Evolutionary conservation across 108 stramenopile genomes (phyloP), one percentile per base, ranked within the genome.

Genomic region (Nitzschia sp.): DNA sequence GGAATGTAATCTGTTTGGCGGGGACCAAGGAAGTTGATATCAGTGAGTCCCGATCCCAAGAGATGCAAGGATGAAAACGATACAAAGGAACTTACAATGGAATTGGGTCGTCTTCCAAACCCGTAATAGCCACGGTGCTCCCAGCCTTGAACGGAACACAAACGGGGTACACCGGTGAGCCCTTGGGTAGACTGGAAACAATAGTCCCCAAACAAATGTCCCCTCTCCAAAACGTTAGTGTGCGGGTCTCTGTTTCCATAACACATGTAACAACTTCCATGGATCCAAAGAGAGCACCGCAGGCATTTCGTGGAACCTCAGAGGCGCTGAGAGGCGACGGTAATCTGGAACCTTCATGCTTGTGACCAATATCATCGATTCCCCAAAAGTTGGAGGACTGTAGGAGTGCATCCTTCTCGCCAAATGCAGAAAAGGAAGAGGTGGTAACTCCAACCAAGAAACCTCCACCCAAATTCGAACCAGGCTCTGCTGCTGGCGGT

Each of bases 371-470:
- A 42, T 83, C 82, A 37, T 83, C 82, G 8, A 83, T 76, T 10
- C 82, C 82, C 75, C 76, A 83, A 59, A 77, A 83, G 54, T 59
- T 57, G 8, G 70, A 57, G 21, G 79, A 77, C 41, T 83, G 78
- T 24, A 76, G 78, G n/a, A 83, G 46, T 17, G 67, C 75, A 60
- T 75, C 75, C 17, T 65, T 59, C 29, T 78, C 77, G 20, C 62
- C 62, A 63, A 72, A 83, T 1, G 66, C 26, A 6, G 82, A 55
- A 73, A 80, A 83, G 11, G 78, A 50, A 9, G 62, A 24, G 0
- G 71, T 79, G 11, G 82, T 80, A 10, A 83, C 82, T n/a, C 82
- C 82, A 24, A 83, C 63, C 50, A 79, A 69, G 46, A 80, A 77
- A n/a, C 76, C 57, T 3, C 82, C 82, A 41, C 79, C 82, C 71